phyloP scores from a whole-genome alignment of 805 yeast species.

The Pichia membranifaciens region DNA sequence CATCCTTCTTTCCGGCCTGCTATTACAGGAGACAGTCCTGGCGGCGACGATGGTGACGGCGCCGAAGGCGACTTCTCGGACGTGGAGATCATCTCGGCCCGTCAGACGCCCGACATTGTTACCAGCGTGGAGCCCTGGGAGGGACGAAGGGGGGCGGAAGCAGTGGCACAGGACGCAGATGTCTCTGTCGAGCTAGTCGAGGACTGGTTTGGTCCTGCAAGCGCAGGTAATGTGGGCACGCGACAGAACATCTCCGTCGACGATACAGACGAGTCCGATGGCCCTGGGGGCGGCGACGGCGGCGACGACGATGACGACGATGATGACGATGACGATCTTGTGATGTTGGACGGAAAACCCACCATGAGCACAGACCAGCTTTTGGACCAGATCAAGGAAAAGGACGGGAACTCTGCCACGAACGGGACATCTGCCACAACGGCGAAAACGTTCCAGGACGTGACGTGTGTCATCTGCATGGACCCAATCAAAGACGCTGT shows the following conservation, averaged over 20 bases:
- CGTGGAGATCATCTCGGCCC: slow-evolving; percentile 3
- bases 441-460: slow-evolving; percentile 30
- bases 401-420: background rate
- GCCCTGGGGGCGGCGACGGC: slow-evolving; percentile 2
- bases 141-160: too few relatives aligned
- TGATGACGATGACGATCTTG: slow-evolving; percentile 28
- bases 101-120: background rate
- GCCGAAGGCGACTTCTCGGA: slow-evolving; percentile 1
- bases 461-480: slow-evolving; percentile 50
- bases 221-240: too few relatives aligned
- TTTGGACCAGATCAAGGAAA: slow-evolving; percentile 34
- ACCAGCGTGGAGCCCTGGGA: too few relatives aligned
- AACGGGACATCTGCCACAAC: background rate
- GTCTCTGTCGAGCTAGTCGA: slow-evolving; percentile 7
- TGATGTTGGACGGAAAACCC: slow-evolving; percentile 19
- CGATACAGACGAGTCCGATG: too few relatives aligned
- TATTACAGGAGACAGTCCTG: background rate
- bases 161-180: background rate
- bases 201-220: slow-evolving; percentile 3
- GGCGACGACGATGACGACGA: slow-evolving; percentile 16
- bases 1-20: too few relatives aligned
- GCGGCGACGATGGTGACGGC: background rate
- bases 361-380: slow-evolving; percentile 17
- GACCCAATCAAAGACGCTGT: slow-evolving; percentile 45
- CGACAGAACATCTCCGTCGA: background rate